A percentile compares a stretch with the other conserved stretches of the same genome.
Conservation (phyloP, 2,329 filamentous ascomycete species). For the Xylaria sp. region DNA sequence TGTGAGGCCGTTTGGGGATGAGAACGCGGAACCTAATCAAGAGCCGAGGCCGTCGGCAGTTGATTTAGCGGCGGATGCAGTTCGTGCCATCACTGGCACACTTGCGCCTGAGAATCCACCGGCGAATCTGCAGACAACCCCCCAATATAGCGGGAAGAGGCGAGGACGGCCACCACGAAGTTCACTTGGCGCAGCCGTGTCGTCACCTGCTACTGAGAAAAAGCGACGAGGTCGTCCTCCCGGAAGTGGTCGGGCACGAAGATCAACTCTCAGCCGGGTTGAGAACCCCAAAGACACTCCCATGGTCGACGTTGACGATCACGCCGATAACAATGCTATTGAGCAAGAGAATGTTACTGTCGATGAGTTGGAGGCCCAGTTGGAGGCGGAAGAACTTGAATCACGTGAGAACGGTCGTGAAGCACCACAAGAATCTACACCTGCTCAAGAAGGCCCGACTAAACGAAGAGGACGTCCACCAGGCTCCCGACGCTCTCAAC, state of each 20-base stretch:
- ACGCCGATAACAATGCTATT: constrained; percentile 34
- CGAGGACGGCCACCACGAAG: constrained; percentile 47
- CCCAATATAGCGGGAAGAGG: constrained; percentile 43
- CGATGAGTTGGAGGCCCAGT: constrained; percentile 51
- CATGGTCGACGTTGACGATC: constrained; percentile 34
- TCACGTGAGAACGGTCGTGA: constrained; percentile 23
- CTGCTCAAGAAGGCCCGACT: constrained; percentile 33
- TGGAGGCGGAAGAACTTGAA: constrained; percentile 49
- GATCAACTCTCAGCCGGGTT: constrained; percentile 44
- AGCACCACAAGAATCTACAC: constrained; percentile 18
- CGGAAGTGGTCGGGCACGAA: constrained; percentile 40
- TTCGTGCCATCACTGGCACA: constrained; percentile 47
- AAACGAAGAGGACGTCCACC: constrained; percentile 53
- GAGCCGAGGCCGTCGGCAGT: constrained; percentile 48
- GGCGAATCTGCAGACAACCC: constrained; percentile 32
- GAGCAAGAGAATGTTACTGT: constrained; percentile 40
- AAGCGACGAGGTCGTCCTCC: constrained; percentile 36
- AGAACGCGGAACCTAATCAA: constrained; percentile 22
- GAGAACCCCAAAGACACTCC: constrained; percentile 39
- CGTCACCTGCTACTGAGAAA: constrained; percentile 31
- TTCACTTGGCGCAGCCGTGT: constrained; percentile 36
- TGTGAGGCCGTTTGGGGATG: constrained; percentile 37
- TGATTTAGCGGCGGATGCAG: constrained; percentile 54
- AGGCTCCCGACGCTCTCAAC: constrained; percentile 28
- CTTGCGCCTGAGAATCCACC: constrained; percentile 25